These are phyloP conservation scores for Allium cepa DNA, from an alignment of 106 monocot species.

Conservation along the genomic window DNA sequence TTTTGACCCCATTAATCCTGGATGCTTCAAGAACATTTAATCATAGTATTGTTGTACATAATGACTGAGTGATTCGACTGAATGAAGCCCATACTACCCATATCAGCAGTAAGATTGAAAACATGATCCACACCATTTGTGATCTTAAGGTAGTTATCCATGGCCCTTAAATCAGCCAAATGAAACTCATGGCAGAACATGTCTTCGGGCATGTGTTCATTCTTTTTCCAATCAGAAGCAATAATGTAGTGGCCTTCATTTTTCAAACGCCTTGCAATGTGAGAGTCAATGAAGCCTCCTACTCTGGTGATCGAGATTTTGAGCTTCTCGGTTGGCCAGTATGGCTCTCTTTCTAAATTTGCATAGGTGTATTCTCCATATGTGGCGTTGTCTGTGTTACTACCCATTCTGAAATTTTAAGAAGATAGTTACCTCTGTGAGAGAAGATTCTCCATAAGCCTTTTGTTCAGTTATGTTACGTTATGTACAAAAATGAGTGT, in stretches of 20 bases:
- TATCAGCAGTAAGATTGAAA: conserved; percentile 83
- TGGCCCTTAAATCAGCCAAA: conserved; percentile 77
- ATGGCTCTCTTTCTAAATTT: conserved; percentile 69
- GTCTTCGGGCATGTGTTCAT: conserved; percentile 89
- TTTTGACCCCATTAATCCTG: conserved; percentile 82
- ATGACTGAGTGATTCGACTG: conserved; percentile 93
- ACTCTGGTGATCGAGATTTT: conserved; percentile 74
- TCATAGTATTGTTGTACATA: conserved; percentile 98
- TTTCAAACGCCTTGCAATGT: conserved; percentile 86
- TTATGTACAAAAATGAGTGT: too few species aligned
- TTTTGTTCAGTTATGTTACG: too few species aligned
- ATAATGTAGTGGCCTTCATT: conserved; percentile 89
- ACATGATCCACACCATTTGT: conserved; percentile 68
- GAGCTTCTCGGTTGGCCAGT: conserved; percentile 77
- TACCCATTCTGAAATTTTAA: conserved; percentile 47
- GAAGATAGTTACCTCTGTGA: background rate
- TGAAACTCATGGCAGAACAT: conserved; percentile 95
- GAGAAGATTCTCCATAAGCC: too few species aligned
- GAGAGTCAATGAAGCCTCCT: conserved; percentile 86
- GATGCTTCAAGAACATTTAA: conserved; percentile 93
- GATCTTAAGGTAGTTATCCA: conserved; percentile 88
- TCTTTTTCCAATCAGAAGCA: conserved; percentile 97
- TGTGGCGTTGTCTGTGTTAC: conserved; percentile 13
- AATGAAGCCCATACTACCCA: conserved; percentile 73
- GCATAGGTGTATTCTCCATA: conserved; percentile 79